Conservation (phyloP, 306 rosid species). For the Prosopis cineraria region DNA sequence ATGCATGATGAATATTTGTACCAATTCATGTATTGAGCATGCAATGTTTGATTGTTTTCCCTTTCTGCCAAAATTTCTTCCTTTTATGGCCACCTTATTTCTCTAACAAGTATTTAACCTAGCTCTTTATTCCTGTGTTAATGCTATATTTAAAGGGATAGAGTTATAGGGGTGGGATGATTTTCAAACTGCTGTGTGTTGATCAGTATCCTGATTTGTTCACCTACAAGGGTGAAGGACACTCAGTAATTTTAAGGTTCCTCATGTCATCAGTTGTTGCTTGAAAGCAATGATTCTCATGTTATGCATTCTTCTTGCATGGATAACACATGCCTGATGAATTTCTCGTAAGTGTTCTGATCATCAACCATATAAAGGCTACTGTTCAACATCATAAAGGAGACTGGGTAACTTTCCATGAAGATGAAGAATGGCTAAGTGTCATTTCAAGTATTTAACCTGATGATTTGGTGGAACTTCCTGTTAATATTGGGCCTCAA, state of each 20-base stretch:
- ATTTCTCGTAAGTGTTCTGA: neutral
- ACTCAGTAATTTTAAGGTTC: slow-evolving; percentile 14
- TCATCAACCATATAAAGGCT: neutral
- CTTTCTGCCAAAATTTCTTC: too few relatives aligned
- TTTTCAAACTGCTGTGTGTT: neutral
- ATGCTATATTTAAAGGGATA: slow-evolving; percentile 21
- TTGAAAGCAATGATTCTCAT: slow-evolving; percentile 27
- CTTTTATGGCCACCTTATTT: too few relatives aligned
- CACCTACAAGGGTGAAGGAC: neutral
- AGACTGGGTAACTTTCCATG: neutral
- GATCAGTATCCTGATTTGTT: neutral
- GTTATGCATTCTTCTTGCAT: neutral
- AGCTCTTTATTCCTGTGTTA: neutral
- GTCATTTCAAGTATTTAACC: neutral
- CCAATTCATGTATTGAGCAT: too few relatives aligned
- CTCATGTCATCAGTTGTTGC: neutral
- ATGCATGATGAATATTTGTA: too few relatives aligned
- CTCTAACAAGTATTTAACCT: too few relatives aligned
- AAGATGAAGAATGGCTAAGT: neutral
- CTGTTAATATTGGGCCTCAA: neutral
- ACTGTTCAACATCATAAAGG: neutral
- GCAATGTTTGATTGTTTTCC: too few relatives aligned
- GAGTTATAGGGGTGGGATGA: neutral
- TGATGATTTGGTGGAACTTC: neutral
- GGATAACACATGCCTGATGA: neutral